phyloP scores from a whole-genome alignment of 1,139 yeast genomes.

The Candida smagusa region DNA sequence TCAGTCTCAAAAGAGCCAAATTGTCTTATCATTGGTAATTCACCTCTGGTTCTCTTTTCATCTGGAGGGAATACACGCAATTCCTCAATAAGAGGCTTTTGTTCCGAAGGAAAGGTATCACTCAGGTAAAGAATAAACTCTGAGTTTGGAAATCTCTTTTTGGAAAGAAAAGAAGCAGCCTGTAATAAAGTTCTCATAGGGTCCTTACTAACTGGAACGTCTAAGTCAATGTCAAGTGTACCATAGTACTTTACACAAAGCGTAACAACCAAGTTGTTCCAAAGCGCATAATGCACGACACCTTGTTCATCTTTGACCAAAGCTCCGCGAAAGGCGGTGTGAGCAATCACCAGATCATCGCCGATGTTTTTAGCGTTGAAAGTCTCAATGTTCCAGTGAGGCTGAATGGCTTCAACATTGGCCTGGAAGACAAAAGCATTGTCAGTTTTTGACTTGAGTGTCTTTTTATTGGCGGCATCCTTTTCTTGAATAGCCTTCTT shows the following conservation, averaged over 20 bases:
- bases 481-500: not conserved
- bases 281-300: slow-evolving; percentile 3
- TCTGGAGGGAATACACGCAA: not conserved
- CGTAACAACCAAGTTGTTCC: slow-evolving; percentile 4
- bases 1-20: slow-evolving; percentile 1
- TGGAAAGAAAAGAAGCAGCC: slow-evolving; percentile 3
- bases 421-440: not conserved
- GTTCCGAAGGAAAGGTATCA: not conserved
- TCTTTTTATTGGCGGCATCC: not conserved
- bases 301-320: slow-evolving; percentile 3
- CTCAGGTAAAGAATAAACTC: slow-evolving; percentile 1
- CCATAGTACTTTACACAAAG: slow-evolving; percentile 2
- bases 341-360: not conserved
- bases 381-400: not conserved
- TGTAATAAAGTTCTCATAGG: slow-evolving; percentile 1
- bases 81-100: not conserved
- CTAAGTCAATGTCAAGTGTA: slow-evolving; percentile 1
- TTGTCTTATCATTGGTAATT: slow-evolving; percentile 6
- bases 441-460: not conserved
- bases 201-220: not conserved
- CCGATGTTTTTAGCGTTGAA: not conserved
- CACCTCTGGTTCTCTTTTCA: not conserved
- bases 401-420: not conserved
- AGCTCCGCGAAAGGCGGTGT: slow-evolving; percentile 1
- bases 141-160: slow-evolving; percentile 1